Evolutionary conservation across 345 rosid genomes (phyloP).

Genomic region (Laguncularia racemosa): DNA sequence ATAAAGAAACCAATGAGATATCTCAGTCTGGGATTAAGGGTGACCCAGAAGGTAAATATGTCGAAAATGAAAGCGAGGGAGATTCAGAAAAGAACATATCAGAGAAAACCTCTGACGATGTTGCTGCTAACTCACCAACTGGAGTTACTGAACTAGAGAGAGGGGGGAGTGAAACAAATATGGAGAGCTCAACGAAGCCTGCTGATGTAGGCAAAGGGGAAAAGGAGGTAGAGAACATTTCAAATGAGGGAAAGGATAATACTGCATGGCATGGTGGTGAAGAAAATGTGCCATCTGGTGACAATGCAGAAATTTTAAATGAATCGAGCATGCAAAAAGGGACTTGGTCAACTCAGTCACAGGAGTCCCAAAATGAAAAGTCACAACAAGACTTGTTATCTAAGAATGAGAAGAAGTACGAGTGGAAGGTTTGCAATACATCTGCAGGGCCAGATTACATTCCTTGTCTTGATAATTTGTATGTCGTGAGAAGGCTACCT

Average conservation of each 20-base stretch:
- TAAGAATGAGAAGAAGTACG: constrained; percentile 24
- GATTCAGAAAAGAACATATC: constrained; percentile 13
- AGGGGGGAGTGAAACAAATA: too few relatives aligned
- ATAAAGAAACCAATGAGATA: not conserved
- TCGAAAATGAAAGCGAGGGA: not conserved
- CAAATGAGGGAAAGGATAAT: constrained; percentile 19
- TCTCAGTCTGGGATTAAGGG: constrained; percentile 11
- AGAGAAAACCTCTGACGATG: too few relatives aligned
- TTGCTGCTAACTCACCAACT: too few relatives aligned
- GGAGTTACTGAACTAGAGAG: too few relatives aligned
- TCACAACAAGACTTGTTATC: constrained; percentile 34
- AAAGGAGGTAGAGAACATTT: too few relatives aligned
- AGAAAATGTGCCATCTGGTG: constrained; percentile 34
- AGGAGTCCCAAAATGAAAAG: constrained; percentile 87
- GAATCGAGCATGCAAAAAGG: constrained; percentile 58
- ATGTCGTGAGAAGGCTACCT: constrained; percentile 61
- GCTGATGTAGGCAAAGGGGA: too few relatives aligned
- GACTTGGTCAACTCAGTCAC: constrained; percentile 75
- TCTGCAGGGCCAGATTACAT: constrained; percentile 90
- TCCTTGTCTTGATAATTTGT: constrained; percentile 91
- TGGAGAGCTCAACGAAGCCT: too few relatives aligned
- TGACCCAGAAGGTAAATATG: constrained; percentile 11
- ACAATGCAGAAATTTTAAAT: constrained; percentile 53
- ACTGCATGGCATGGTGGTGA: constrained; percentile 18
- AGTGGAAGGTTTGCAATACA: constrained; percentile 80